These are phyloP conservation scores for Teratosphaeria gauchensis DNA, from an alignment of 2,329 filamentous ascomycete species.

Conservation along the genomic window DNA sequence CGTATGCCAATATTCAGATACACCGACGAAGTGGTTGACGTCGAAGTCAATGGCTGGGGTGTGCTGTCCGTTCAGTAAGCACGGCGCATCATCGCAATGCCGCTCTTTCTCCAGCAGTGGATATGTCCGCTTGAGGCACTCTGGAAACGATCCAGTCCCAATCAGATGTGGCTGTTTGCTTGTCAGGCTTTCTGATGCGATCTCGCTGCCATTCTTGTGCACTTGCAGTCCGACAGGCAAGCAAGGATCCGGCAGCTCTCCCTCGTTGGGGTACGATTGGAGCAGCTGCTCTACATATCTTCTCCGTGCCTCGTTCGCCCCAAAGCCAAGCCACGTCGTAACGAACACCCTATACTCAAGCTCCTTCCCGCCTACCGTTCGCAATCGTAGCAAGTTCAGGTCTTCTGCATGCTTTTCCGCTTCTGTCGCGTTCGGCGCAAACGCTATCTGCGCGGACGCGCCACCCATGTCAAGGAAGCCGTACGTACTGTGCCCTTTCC, in stretches of 20 bases:
- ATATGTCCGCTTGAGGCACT: constrained; percentile 72
- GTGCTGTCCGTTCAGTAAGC: constrained; percentile 81
- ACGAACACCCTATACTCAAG: constrained; percentile 87
- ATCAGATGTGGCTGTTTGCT: constrained; percentile 49
- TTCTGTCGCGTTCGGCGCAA: constrained; percentile 88
- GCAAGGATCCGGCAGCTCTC: constrained; percentile 86
- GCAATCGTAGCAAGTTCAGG: constrained; percentile 73
- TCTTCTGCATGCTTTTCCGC: constrained; percentile 82
- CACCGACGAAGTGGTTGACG: constrained; percentile 93
- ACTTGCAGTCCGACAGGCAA: constrained; percentile 68
- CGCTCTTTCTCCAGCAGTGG: constrained; percentile 84
- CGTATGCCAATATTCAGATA: constrained; percentile 98
- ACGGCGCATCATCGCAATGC: constrained; percentile 72
- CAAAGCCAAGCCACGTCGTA: constrained; percentile 93
- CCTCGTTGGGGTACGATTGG: constrained; percentile 53
- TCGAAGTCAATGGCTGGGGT: constrained; percentile 94
- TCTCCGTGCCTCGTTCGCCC: constrained; percentile 84
- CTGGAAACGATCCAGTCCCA: constrained; percentile 78
- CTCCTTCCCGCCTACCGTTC: constrained; percentile 67
- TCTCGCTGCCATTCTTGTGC: constrained; percentile 57
- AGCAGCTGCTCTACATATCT: constrained; percentile 73
- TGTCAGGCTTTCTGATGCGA: constrained; percentile 34
- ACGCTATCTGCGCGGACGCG: constrained; percentile 94
- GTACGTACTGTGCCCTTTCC: constrained; percentile 85
- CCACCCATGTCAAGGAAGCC: constrained; percentile 98